Evolutionary conservation across 345 rosid genomes (phyloP), one percentile per base, ranked within the genome.

Genomic region (Geranium brycei): DNA sequence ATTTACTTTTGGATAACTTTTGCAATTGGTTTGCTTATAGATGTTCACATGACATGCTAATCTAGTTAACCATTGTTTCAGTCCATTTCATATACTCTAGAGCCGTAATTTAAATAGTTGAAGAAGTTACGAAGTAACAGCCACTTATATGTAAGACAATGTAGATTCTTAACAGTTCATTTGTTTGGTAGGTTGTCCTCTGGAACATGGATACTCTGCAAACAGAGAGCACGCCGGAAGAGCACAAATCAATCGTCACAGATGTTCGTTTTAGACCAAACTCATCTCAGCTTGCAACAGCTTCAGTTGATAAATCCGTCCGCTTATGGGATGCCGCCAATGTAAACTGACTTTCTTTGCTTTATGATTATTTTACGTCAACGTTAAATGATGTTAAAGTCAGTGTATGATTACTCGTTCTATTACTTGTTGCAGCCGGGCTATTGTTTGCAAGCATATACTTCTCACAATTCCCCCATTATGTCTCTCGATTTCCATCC

Each of bases 401-500:
- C 15, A 8, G 12, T 7, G 53, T 15, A 47, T 47, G 53, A 47
- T 70, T 58, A 70, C 64, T 60, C 57, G 57, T 56, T 23, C 55
- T 61, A 23, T 31, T 57, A 67, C 35, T 68, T 64, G 58, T 69
- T 51, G 75, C 86, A 84, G 93, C 85, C 89, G 60, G 79, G 72
- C 73, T 74, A 59, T 59, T 77, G 71, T 71, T 62, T 76, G 73
- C 75, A 75, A 51, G 79, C 79, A 51, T 76, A 72, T 66, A 84
- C 80, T 1, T 75, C 71, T n/a, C 92, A 80, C 69, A 65, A 53
- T 67, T 79, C 86, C 31, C 75, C 86, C 3, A 69, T 87, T 19
- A 77, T 82, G 86, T 84, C 89, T 68, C 82, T 87, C 3, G 89
- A 87, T 62, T 87, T 87, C 76, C 89, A 87, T 60, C 93, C 87